Evolutionary conservation across 2,329 filamentous ascomycete genomes (phyloP), one percentile per base, ranked within the genome.

Genomic region (Colletotrichum chrysophilum): DNA sequence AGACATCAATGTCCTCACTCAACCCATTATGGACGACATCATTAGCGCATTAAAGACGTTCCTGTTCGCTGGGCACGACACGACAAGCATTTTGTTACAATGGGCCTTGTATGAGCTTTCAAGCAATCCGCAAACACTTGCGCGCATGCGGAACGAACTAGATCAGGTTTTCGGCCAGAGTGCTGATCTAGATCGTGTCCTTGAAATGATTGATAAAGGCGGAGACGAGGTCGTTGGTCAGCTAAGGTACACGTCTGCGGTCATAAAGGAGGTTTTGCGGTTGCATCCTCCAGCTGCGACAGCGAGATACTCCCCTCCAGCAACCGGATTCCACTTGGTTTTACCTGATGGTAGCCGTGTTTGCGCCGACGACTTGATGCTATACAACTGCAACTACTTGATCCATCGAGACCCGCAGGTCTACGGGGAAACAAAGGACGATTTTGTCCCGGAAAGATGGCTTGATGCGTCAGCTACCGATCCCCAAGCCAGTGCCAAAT

Each of bases 361-460:
- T 9, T 80, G 82, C 36, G 76, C 84, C 18, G 83, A 87, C 71
- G 83, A 82, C 4, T 66, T 81, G 56, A 75, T 87, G 24, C 65
- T 87, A 13, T 86, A 85, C 76, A 78, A 81, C 67, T 83, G 81
- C 74, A 76, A 80, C 4, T 78, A 73, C 21, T 66, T 84, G n/a
- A 84, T 85, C 61, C 85, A 87, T 36, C 80, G 82, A 38, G 83
- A 85, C 70, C 74, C 68, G 16, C 74, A n/a, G 3, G 81, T 83
- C n/a, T 86, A 80, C 75, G 85, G 85, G 9, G 81, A 80, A 2
- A 82, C 79, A 13, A 83, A 78, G 9, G 78, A 84, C 36, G 80
- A 81, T 67, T 88, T 84, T 62, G 78, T 82, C 12, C 86, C 86
- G 0, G 86, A 88, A 78, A 80, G 86, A 6, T 87, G 85, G 85